Conservation (phyloP, 2,329 filamentous ascomycete species). For the Nigrospora sphaerica region DNA sequence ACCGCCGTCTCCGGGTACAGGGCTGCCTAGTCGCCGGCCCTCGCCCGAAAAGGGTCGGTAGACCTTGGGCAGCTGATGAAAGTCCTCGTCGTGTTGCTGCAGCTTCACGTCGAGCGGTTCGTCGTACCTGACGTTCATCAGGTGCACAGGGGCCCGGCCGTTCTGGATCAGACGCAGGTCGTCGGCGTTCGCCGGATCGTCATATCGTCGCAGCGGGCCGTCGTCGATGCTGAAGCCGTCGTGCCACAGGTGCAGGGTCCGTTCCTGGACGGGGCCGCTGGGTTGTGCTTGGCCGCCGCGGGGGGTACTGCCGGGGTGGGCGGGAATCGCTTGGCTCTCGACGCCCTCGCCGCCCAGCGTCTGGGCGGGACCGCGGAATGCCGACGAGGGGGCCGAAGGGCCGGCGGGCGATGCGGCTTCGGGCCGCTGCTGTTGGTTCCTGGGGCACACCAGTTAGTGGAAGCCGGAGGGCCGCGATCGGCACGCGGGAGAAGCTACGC, state of each 20-base stretch:
- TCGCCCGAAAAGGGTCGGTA: constrained; percentile 69
- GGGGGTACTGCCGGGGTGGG: constrained; percentile 8
- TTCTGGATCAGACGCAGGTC: constrained; percentile 70
- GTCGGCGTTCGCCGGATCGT: constrained; percentile 67
- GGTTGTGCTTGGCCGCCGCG: constrained; percentile 20
- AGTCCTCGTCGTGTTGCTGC: constrained; percentile 68
- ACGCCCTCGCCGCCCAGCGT: constrained; percentile 74
- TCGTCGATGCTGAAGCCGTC: constrained; percentile 84
- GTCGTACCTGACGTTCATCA: constrained; percentile 69
- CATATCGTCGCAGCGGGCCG: constrained; percentile 68
- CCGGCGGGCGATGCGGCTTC: constrained; percentile 32
- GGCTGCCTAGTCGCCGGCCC: constrained; percentile 69
- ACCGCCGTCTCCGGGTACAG: constrained; percentile 54
- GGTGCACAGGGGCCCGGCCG: constrained; percentile 67
- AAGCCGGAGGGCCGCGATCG: background rate
- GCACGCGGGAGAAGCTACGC: constrained; percentile 13
- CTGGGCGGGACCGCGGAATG: constrained; percentile 65
- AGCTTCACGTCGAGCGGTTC: constrained; percentile 76
- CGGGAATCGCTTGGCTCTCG: constrained; percentile 59
- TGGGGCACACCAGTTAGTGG: background rate
- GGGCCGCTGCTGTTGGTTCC: background rate
- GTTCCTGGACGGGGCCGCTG: constrained; percentile 48
- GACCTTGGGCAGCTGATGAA: constrained; percentile 63
- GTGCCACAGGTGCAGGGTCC: constrained; percentile 71
- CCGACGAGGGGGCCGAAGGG: constrained; percentile 35